These are phyloP conservation scores for Zygoascus meyerae DNA, from an alignment of 1,139 yeast species.

Conservation along the genomic window DNA sequence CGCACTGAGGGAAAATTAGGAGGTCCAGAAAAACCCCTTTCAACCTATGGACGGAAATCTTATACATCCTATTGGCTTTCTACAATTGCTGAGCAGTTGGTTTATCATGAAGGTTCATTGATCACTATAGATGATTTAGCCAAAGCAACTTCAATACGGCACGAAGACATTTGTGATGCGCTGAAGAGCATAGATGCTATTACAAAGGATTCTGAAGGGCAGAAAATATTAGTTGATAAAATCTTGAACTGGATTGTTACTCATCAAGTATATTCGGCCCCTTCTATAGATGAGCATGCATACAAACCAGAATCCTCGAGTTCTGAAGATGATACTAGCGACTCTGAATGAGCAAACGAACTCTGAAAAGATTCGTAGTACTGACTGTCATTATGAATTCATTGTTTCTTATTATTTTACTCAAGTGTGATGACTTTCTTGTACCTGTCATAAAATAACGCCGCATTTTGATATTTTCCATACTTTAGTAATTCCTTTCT, in stretches of 20 bases:
- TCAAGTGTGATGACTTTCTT: too few relatives aligned
- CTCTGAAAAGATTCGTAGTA: too few relatives aligned
- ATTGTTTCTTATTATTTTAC: too few relatives aligned
- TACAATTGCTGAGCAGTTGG: slow-evolving; percentile 40
- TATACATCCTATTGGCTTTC: slow-evolving; percentile 77
- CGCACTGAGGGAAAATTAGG: slow-evolving; percentile 5
- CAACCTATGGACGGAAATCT: slow-evolving; percentile 70
- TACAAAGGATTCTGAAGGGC: background rate
- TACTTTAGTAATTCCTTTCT: too few relatives aligned
- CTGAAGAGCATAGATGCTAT: slow-evolving; percentile 48
- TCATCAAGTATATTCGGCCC: slow-evolving; percentile 14
- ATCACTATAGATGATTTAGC: slow-evolving; percentile 52
- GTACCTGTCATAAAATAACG: too few relatives aligned
- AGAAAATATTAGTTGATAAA: slow-evolving; percentile 12
- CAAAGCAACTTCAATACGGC: slow-evolving; percentile 58
- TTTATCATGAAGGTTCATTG: slow-evolving; percentile 18
- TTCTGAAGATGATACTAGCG: background rate
- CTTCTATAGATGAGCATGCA: slow-evolving; percentile 16
- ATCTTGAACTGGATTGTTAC: slow-evolving; percentile 15
- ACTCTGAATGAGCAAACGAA: too few relatives aligned
- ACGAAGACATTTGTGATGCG: slow-evolving; percentile 61
- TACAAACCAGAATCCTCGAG: background rate
- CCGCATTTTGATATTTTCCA: too few relatives aligned
- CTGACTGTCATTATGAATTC: too few relatives aligned
- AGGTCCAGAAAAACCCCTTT: slow-evolving; percentile 89